Evolutionary conservation across 352 stramenopile genomes (phyloP).

Genomic region (Globisporangium camurandrum): DNA sequence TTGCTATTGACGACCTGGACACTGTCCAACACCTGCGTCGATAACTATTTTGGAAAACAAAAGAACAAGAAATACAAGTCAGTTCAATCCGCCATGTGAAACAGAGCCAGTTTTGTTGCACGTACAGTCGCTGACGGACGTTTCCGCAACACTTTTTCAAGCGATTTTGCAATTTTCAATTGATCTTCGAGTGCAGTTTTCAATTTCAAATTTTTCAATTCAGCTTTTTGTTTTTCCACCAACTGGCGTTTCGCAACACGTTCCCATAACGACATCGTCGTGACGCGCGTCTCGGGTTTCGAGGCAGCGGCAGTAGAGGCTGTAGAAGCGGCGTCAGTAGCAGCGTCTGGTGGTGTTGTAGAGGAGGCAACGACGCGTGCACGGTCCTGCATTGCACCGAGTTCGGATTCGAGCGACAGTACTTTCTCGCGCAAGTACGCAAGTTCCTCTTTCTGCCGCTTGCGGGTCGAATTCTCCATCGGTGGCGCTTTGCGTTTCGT

Average conservation of each 20-base stretch:
- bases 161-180: conserved; percentile 15
- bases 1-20: conserved; percentile 9
- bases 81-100: no score
- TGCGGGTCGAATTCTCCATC: conserved; percentile 45
- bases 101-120: no score
- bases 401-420: conserved; percentile 27
- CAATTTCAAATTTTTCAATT: conserved; percentile 25
- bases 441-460: conserved; percentile 48
- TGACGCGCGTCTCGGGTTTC: background rate
- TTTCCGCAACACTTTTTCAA: conserved; percentile 16
- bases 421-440: conserved; percentile 40
- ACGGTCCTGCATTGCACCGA: conserved; percentile 11
- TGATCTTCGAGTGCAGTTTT: conserved; percentile 20
- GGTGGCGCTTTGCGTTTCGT: conserved; percentile 10
- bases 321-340: background rate
- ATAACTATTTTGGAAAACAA: conserved; percentile 5
- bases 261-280: conserved; percentile 18
- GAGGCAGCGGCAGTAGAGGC: background rate
- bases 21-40: conserved; percentile 10
- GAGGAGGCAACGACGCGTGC: background rate
- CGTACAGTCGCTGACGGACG: conserved; percentile 6
- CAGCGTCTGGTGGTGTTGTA: background rate
- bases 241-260: conserved; percentile 20
- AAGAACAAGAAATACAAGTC: background rate
- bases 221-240: conserved; percentile 14